phyloP scores from a whole-genome alignment of 2,329 filamentous ascomycete genomes.

The Penicillium freii region DNA sequence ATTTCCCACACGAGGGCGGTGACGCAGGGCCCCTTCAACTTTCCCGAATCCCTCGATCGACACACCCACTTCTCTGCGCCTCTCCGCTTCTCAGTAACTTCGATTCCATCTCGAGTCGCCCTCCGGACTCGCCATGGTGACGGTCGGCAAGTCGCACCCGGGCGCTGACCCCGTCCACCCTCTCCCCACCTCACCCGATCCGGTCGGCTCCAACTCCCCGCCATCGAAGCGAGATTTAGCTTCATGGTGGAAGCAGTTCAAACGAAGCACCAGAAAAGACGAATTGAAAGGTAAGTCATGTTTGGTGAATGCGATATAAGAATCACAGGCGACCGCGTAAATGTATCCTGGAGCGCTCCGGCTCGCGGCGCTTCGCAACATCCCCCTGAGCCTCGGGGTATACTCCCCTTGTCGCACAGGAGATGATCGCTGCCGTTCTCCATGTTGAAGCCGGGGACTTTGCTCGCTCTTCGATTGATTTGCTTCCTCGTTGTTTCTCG shows the following conservation, averaged over 20 bases:
- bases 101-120: constrained; percentile 2
- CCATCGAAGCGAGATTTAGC: constrained; percentile 84
- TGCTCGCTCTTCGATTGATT: not conserved
- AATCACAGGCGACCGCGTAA: not conserved
- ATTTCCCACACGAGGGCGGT: constrained; percentile 32
- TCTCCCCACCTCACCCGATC: constrained; percentile 42
- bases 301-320: not conserved
- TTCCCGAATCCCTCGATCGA: constrained; percentile 20
- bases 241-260: constrained; percentile 98
- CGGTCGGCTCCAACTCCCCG: constrained; percentile 59
- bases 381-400: not conserved
- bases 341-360: not conserved
- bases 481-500: not conserved
- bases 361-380: not conserved
- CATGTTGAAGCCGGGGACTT: not conserved
- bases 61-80: constrained; percentile 1
- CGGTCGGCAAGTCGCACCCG: constrained; percentile 36
- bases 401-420: constrained; percentile 1
- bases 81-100: constrained; percentile 4
- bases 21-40: constrained; percentile 25
- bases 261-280: constrained; percentile 63
- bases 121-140: constrained; percentile 33
- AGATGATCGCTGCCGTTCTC: not conserved
- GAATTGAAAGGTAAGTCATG: constrained; percentile 59
- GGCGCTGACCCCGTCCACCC: constrained; percentile 35